Base-by-base conservation (phyloP, 139 green algal species). In the Desmodesmus armatus region DNA sequence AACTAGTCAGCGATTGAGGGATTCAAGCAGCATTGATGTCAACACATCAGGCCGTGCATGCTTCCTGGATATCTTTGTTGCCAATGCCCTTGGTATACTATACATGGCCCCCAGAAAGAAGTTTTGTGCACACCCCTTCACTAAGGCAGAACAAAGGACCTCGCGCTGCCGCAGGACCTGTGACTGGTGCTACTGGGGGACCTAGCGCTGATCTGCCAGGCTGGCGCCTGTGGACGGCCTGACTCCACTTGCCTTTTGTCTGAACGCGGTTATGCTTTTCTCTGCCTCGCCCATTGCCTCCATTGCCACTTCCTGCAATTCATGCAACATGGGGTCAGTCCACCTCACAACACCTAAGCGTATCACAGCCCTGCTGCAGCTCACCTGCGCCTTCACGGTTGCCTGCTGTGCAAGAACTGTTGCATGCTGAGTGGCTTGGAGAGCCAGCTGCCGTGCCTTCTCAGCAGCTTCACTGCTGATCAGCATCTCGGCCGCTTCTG, bases 341-440 rank as follows among this genome's bases (percentile, higher is more conserved):
- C 40, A 58, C 27, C 43, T 5, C 13, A 55, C 43, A 47, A 2
- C 70, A 35, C 29, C 9, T 4, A 13, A 25, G 70, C 7, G 70
- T 21, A 35, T 37, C 27, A 21, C 33, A 55, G 39, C 19, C 6
- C 47, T 31, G 49, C 31, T 44, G 6, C 21, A 29, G 5, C 17
- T 5, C 82, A 82, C 82, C 71, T 83, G 73, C 2, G 77, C 84
- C 17, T 85, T 81, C 3, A 70, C 67, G 13, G 53, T 62, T 7
- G 84, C 84, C 58, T 85, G 39, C 7, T 76, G 44, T 1, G 77
- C 84, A 5, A 85, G 29, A 29, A 37, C 66, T 25, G 29, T 40
- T 37, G 84, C 84, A 66, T 88, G 58, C 63, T 60, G 23, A n/a
- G 31, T 81, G 9, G 77, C 84, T 44, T 88, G 65, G n/a, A 72